Percentiles rank a stretch among this genome's conserved stretches.
Conservation (phyloP, 2,329 filamentous ascomycete species). For the Fusarium liriodendri region DNA sequence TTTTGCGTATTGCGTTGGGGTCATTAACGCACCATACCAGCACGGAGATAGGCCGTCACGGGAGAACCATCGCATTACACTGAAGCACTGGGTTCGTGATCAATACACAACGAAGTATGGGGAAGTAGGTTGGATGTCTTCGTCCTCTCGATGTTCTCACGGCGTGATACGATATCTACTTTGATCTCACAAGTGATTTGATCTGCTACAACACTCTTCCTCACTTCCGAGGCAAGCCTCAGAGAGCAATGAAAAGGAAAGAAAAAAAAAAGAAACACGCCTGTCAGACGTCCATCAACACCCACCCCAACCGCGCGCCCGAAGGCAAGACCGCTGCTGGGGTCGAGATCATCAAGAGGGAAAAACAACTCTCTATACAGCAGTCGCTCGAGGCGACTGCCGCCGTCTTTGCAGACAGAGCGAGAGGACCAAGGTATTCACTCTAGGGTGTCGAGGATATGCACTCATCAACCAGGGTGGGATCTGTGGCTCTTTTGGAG, state of each 20-base stretch:
- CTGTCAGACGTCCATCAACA: conserved; percentile 93
- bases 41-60: too few species aligned
- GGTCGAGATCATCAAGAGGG: conserved; percentile 88
- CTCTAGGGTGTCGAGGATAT: conserved; percentile 78
- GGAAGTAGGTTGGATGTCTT: too few species aligned
- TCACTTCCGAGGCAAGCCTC: conserved; percentile 60
- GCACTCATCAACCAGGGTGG: conserved; percentile 63
- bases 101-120: too few species aligned
- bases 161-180: too few species aligned
- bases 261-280: conserved; percentile 57
- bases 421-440: conserved; percentile 46
- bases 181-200: too few species aligned
- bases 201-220: conserved; percentile 55
- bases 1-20: too few species aligned
- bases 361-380: conserved; percentile 81
- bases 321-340: conserved; percentile 75
- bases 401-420: conserved; percentile 65
- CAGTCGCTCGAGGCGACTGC: conserved; percentile 45
- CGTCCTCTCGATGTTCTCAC: too few species aligned
- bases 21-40: too few species aligned
- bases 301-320: conserved; percentile 83
- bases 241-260: conserved; percentile 66
- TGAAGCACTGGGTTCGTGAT: too few species aligned
- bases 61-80: too few species aligned
- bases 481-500: conserved; percentile 92